Evolutionary conservation across 2,329 filamentous ascomycete species (phyloP).

Genomic region (Zymoseptoria brevis): DNA sequence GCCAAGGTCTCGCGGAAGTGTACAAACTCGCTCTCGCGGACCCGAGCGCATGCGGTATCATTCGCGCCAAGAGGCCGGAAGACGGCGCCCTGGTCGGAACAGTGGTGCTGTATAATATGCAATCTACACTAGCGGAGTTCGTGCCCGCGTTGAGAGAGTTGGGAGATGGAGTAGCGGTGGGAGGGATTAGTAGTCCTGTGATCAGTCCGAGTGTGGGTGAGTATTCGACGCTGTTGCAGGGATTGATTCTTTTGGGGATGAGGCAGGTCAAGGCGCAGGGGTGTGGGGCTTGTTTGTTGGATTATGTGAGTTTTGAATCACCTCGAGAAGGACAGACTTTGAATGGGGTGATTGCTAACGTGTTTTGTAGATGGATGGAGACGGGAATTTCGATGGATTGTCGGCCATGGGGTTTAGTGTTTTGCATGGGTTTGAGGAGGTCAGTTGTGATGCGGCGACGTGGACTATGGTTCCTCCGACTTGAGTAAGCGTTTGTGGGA

Average conservation of each 20-base stretch:
- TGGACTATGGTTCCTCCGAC: slow-evolving; percentile 39
- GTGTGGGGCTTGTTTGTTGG: slow-evolving; percentile 63
- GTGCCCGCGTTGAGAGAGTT: slow-evolving; percentile 60
- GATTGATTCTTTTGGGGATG: slow-evolving; percentile 70
- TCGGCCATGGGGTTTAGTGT: slow-evolving; percentile 73
- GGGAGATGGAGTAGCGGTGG: slow-evolving; percentile 45
- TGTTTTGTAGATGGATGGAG: slow-evolving; percentile 54
- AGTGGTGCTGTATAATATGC: slow-evolving; percentile 67
- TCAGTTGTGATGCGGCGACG: slow-evolving; percentile 59
- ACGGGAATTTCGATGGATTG: slow-evolving; percentile 65
- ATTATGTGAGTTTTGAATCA: slow-evolving; percentile 57
- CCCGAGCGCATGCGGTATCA: slow-evolving; percentile 66
- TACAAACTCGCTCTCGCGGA: slow-evolving; percentile 69
- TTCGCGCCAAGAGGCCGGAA: slow-evolving; percentile 65
- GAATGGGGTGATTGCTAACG: slow-evolving; percentile 18
- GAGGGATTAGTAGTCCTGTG: slow-evolving; percentile 73
- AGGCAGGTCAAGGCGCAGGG: slow-evolving; percentile 75
- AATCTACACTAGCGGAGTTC: slow-evolving; percentile 59
- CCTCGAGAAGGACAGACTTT: background rate
- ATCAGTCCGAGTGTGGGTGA: slow-evolving; percentile 61
- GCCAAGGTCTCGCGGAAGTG: slow-evolving; percentile 70
- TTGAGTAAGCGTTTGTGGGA: background rate
- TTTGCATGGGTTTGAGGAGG: slow-evolving; percentile 73
- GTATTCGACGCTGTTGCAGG: slow-evolving; percentile 67
- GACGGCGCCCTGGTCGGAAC: slow-evolving; percentile 66